Percentiles rank a stretch among this genome's conserved stretches.
phyloP scores from a whole-genome alignment of 2,329 filamentous ascomycete genomes.

The Diplocarpon mali region DNA sequence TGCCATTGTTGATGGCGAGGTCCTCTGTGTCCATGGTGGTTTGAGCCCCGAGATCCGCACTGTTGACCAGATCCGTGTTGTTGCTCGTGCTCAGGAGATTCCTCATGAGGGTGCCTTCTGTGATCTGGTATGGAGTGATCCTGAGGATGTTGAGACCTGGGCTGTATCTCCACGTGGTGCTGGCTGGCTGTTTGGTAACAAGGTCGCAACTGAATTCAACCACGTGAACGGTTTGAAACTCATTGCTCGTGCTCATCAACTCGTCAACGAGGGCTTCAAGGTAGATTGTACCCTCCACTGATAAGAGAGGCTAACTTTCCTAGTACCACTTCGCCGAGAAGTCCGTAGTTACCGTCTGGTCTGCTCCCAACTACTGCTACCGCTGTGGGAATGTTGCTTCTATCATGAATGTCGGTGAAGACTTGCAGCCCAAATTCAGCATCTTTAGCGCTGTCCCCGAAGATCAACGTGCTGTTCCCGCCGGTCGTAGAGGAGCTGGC shows the following conservation, averaged over 20 bases:
- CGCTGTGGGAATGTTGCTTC: conserved; percentile 47
- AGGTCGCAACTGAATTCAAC: conserved; percentile 66
- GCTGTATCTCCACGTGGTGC: conserved; percentile 57
- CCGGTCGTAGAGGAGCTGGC: conserved; percentile 53
- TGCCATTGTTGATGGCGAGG: conserved; percentile 62
- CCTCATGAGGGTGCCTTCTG: conserved; percentile 70
- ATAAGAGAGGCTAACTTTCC: conserved; percentile 22
- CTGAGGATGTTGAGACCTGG: conserved; percentile 61
- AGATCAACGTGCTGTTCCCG: conserved; percentile 68
- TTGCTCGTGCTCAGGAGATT: conserved; percentile 64
- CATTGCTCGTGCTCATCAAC: conserved; percentile 62
- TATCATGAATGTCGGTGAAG: conserved; percentile 82
- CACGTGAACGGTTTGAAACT: conserved; percentile 63
- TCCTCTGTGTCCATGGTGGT: conserved; percentile 63
- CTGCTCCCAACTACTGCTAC: conserved; percentile 37
- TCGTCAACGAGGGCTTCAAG: conserved; percentile 70
- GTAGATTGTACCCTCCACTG: conserved; percentile 26
- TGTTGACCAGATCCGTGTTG: conserved; percentile 63
- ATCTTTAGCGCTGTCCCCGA: conserved; percentile 87
- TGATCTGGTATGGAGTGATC: conserved; percentile 67
- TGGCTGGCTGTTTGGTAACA: conserved; percentile 44
- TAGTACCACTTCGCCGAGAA: conserved; percentile 90
- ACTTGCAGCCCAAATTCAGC: conserved; percentile 82
- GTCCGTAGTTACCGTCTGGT: conserved; percentile 75
- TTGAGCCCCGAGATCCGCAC: conserved; percentile 64